phyloP scores from a whole-genome alignment of 768 basidiomycete species.

The Suillus subalutaceus region DNA sequence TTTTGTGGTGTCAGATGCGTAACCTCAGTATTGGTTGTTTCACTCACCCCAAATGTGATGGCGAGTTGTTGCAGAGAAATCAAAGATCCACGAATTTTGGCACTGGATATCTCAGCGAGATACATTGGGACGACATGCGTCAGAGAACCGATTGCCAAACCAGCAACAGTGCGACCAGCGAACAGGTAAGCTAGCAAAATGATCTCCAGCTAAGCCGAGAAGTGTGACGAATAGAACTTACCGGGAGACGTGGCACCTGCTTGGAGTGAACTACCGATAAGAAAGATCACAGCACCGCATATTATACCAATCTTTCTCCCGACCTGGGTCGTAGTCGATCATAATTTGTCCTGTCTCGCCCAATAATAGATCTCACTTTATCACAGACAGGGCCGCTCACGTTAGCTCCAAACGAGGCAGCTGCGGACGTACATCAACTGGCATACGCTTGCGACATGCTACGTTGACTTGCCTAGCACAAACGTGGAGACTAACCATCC shows the following conservation, averaged over 20 bases:
- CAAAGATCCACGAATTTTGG: conserved; percentile 39
- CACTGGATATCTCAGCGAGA: conserved; percentile 42
- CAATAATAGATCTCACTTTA: conserved; percentile 15
- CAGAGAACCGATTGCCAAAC: conserved; percentile 22
- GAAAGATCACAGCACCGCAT: conserved; percentile 31
- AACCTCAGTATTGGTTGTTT: conserved; percentile 2
- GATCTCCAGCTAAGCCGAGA: neutral
- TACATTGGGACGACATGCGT: conserved; percentile 36
- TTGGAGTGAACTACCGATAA: conserved; percentile 34
- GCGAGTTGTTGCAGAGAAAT: conserved; percentile 39
- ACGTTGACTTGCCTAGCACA: conserved; percentile 25
- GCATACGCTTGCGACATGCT: neutral
- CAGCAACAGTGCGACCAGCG: conserved; percentile 30
- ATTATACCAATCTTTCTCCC: conserved; percentile 32
- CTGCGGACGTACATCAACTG: conserved; percentile 20
- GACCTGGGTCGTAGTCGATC: conserved; percentile 18
- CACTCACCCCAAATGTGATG: conserved; percentile 38
- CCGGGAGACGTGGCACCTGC: conserved; percentile 31
- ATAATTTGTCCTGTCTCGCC: neutral
- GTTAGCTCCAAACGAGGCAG: conserved; percentile 35
- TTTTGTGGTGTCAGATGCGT: neutral
- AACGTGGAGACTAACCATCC: conserved; percentile 37
- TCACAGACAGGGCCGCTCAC: conserved; percentile 35
- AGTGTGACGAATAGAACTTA: conserved; percentile 1
- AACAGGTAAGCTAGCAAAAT: conserved; percentile 27